Evolutionary conservation across 1,284 basidiomycete genomes (phyloP), one percentile per base, ranked within the genome.

Genomic region (Schizophyllum amplum): DNA sequence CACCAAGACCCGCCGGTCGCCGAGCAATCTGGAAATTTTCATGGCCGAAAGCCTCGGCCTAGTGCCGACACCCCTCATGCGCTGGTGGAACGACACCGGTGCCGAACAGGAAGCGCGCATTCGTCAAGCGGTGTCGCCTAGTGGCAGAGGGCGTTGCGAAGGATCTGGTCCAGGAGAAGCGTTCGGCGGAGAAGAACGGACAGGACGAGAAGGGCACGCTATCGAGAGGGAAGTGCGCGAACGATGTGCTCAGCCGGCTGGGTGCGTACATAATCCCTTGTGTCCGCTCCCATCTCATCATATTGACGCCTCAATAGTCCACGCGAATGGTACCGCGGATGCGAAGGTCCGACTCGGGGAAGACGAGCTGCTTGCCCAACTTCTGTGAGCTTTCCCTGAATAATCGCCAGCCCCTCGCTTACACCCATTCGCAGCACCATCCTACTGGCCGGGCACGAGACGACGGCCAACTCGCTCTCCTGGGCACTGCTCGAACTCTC

Each of bases 401-500:
- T 20, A 15, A 48, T 27, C 47, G n/a, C n/a, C 21, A 48, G 51
- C 52, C 25, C 17, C 23, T 24, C 49, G 24, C 33, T 59, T 5
- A 33, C 57, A 50, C 49, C 11, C 24, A 33, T 25, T 22, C 21
- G 24, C 58, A 76, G 73, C 47, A 76, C 74, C n/a, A 72, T 76
- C 9, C 61, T 75, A 4, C 61, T 76, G 25, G 74, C 74, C 56
- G 74, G 74, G 1, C 74, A 60, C 50, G 75, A 77, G 62, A 77
- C 75, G 7, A 75, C 71, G 51, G 72, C 75, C 4, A 74, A 68
- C 17, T 69, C 71, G 2, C 59, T 79, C 9, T 72, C 71, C 47
- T 78, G 76, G 76, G 67, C 74, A 15, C 63, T 79, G 13, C 64
- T 75, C 24, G 77, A 78, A 60, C 66, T 74, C 25, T 70, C 70